Base-by-base conservation (phyloP, 345 rosid genomes). In the Salix koriyanagi region DNA sequence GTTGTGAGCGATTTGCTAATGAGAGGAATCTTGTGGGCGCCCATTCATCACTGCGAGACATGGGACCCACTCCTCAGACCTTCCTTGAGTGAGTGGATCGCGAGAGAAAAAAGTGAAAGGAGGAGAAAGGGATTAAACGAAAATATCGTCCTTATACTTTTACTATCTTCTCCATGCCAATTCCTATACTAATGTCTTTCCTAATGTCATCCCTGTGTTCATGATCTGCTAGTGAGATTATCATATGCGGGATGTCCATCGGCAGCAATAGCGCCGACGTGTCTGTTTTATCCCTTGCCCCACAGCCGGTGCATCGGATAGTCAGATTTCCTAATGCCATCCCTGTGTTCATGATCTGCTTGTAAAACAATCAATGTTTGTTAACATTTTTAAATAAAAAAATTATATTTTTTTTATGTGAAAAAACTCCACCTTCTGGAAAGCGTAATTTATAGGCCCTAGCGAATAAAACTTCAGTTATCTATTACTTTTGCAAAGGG, bases 401-500 rank as follows among this genome's bases (percentile, higher is more conserved):
- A 30, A 30, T 30, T 4, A 30, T 3, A 30, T 30, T 30, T 30
- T 30, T 30, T 30, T 30, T 30, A 30, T 30, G 32, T 30, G 32
- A 30, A 1, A 0, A 30, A 30, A 30, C 4, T 30, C 32, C 4
- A 30, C 32, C 4, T 2, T 4, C 0, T 30, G 4, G 0, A 30
- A 30, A 30, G 0, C 32, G 0, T 4, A 30, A 0, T 30, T 30
- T 30, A 30, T 30, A 30, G 0, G 4, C 0, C 32, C 4, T n/a
- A 0, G 4, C 4, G 32, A 30, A 3, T 30, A 3, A 30, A 30
- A 30, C 4, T 30, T 30, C 32, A 4, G 32, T 3, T 30, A 30
- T 30, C 32, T 30, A 4, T 3, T 3, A 30, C 0, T 30, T 4
- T 30, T 30, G 0, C 0, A 30, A 30, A 3, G 0, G 32, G 0